Percentiles rank a stretch among this genome's conserved stretches.
Conservation (phyloP, 1,284 basidiomycete species). For the Cutaneotrichosporon arboriforme region DNA sequence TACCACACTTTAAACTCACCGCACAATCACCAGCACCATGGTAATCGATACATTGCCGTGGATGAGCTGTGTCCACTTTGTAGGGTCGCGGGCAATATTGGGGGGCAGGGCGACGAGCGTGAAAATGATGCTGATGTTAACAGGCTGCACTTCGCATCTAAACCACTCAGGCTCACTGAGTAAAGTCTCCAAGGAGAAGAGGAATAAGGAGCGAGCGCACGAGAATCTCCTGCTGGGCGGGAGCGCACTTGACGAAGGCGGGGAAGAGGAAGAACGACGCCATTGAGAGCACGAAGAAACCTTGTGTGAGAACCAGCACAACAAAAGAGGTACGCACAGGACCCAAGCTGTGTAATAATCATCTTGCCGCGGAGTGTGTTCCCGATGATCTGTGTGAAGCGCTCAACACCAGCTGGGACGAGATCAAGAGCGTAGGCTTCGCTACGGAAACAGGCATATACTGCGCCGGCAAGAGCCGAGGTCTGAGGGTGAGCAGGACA, state of each 20-base stretch:
- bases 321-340: conserved; percentile 30
- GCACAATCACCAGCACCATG: conserved; percentile 31
- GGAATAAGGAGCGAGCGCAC: conserved; percentile 38
- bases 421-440: conserved; percentile 37
- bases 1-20: conserved; percentile 24
- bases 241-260: conserved; percentile 21
- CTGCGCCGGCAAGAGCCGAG: conserved; percentile 41
- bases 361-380: conserved; percentile 35
- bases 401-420: conserved; percentile 30
- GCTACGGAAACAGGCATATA: conserved; percentile 42
- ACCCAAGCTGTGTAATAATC: conserved; percentile 44
- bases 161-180: neutral
- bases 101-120: conserved; percentile 33
- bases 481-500: conserved; percentile 20
- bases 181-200: conserved; percentile 42
- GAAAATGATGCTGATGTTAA: conserved; percentile 27
- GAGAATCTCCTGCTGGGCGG: conserved; percentile 31
- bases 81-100: conserved; percentile 25
- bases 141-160: neutral
- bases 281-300: conserved; percentile 47
- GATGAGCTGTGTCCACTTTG: conserved; percentile 42
- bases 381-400: conserved; percentile 21
- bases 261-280: conserved; percentile 43
- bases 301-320: conserved; percentile 18
- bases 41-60: conserved; percentile 47